A percentile compares a stretch with the other conserved stretches of the same genome.
These are phyloP conservation scores for Geoglossum cookeanum DNA, from an alignment of 2,329 filamentous ascomycete species.

Conservation along the genomic window DNA sequence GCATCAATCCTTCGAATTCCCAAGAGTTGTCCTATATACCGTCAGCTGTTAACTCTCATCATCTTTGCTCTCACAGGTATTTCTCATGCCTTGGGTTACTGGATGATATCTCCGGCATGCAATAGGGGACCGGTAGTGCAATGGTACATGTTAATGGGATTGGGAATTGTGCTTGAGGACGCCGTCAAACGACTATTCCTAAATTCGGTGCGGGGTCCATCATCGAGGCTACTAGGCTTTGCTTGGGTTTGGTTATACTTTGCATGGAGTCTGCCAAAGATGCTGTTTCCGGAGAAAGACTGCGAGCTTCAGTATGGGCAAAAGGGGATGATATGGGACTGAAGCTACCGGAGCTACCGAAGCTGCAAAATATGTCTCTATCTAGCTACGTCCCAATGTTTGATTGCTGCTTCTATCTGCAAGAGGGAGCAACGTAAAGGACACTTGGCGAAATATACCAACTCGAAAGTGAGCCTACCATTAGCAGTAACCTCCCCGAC, in stretches of 20 bases:
- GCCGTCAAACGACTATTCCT: not conserved
- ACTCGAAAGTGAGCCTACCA: too few relatives aligned
- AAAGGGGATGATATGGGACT: too few relatives aligned
- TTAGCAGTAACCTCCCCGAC: too few relatives aligned
- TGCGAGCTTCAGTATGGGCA: not conserved
- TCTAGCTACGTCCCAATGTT: too few relatives aligned
- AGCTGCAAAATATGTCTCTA: too few relatives aligned
- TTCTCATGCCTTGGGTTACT: not conserved
- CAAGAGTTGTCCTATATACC: not conserved
- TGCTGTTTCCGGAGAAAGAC: not conserved
- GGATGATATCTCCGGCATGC: not conserved
- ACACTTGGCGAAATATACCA: too few relatives aligned
- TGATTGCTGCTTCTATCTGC: too few relatives aligned
- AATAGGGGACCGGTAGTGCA: not conserved
- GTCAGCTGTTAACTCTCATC: not conserved
- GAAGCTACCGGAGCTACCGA: too few relatives aligned
- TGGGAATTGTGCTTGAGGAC: not conserved
- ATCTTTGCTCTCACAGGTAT: not conserved
- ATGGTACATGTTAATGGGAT: not conserved
- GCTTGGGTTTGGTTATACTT: not conserved
- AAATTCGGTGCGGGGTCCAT: not conserved
- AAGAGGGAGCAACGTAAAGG: too few relatives aligned
- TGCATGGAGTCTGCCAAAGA: not conserved
- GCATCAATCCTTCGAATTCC: not conserved
- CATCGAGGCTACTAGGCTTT: not conserved